Percentiles rank a stretch among this genome's conserved stretches.
Conservation (phyloP, 495 filamentous ascomycete species). For the Penicillium subrubescens region DNA sequence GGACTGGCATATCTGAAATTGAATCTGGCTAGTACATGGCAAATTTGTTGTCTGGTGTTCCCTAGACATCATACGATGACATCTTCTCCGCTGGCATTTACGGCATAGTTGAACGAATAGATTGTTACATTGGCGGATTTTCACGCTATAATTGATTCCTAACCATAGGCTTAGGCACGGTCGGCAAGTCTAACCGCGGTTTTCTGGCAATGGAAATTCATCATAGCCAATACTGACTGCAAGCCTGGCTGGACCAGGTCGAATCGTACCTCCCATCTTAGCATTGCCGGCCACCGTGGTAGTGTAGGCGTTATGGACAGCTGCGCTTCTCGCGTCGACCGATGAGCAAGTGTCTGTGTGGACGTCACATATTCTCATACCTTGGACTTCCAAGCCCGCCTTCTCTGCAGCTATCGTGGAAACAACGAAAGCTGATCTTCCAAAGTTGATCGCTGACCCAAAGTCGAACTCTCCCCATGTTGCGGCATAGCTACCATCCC, state of each 20-base stretch:
- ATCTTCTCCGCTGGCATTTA: background rate
- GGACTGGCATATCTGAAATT: background rate
- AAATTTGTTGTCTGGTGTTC: background rate
- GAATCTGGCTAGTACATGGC: background rate
- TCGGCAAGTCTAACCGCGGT: background rate
- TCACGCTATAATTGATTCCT: no score
- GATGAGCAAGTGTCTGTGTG: background rate
- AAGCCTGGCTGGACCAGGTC: background rate
- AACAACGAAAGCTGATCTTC: no score
- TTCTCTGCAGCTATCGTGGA: no score
- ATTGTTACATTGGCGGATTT: no score
- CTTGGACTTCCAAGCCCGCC: no score
- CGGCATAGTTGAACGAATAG: background rate
- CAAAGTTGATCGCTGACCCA: no score
- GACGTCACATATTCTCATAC: no score
- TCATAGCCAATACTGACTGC: background rate
- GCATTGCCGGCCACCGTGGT: background rate
- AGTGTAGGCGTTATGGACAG: constrained; percentile 3
- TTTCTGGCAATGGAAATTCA: background rate
- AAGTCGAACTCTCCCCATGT: no score
- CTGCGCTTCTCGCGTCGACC: background rate
- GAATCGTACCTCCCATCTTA: background rate
- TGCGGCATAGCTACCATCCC: background rate
- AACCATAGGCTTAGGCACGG: no score
- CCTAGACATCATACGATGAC: no score